Evolutionary conservation across 345 rosid genomes (phyloP).

Genomic region (Physaria fendleri): DNA sequence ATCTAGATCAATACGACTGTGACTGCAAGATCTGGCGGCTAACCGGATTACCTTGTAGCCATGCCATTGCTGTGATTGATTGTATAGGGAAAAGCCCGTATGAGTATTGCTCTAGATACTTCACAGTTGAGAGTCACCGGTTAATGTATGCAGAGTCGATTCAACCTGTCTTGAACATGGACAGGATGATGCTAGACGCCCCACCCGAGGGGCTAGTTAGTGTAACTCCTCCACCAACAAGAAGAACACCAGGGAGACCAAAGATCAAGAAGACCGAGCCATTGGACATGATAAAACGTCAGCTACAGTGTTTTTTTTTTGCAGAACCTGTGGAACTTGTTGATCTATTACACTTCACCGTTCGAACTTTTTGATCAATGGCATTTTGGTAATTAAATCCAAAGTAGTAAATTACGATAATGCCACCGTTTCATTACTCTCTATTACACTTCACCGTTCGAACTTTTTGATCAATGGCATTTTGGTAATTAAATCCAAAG

Average conservation of each 20-base stretch:
- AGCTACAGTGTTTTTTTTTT: conserved; percentile 57
- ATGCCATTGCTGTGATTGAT: conserved; percentile 62
- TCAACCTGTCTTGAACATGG: conserved; percentile 77
- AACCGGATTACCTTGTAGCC: conserved; percentile 78
- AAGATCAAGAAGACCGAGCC: conserved; percentile 63
- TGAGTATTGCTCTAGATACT: conserved; percentile 71
- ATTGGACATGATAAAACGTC: conserved; percentile 60
- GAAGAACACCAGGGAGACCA: conserved; percentile 78
- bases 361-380: conserved; percentile 6
- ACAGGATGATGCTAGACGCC: conserved; percentile 43
- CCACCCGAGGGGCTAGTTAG: conserved; percentile 33
- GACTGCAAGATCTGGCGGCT: conserved; percentile 77
- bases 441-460: background rate
- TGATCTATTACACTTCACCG: conserved; percentile 3
- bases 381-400: no score
- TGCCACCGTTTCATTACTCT: conserved; percentile 14
- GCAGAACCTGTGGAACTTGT: background rate
- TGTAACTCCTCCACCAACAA: conserved; percentile 86
- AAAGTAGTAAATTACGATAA: conserved; percentile 13
- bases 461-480: conserved; percentile 8
- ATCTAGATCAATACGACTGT: conserved; percentile 66
- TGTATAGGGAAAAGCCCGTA: conserved; percentile 57
- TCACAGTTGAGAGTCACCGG: conserved; percentile 46
- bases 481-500: no score
- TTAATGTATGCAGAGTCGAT: conserved; percentile 61